phyloP scores from a whole-genome alignment of 176 grass and related monocot species.

The Juncus inflexus region DNA sequence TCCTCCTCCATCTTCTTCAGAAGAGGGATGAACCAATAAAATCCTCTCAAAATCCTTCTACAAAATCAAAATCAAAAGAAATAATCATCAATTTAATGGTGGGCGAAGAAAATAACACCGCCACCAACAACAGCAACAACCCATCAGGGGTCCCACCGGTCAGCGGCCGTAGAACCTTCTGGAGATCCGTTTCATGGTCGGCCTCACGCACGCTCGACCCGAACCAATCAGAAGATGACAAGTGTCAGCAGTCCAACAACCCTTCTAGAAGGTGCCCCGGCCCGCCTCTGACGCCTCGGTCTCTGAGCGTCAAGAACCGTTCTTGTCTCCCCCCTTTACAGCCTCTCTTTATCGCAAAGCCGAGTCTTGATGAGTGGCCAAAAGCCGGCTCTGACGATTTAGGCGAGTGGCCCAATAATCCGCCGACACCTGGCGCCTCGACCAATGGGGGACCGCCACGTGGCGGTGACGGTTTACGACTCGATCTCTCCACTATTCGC shows the following conservation, averaged over 20 bases:
- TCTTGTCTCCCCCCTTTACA: conserved; percentile 75
- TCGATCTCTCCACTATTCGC: conserved; percentile 58
- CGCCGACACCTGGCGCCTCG: conserved; percentile 56
- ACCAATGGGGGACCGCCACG: conserved; percentile 24
- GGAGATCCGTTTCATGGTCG: conserved; percentile 92
- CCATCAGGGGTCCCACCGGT: conserved; percentile 7
- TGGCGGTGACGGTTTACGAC: conserved; percentile 51
- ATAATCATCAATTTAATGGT: conserved; percentile 18
- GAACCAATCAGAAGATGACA: conserved; percentile 18
- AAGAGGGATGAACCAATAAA: conserved; percentile 13
- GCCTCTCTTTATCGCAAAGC: conserved; percentile 74
- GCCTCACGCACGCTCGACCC: conserved; percentile 42
- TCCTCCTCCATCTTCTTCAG: not conserved
- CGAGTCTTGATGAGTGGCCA: conserved; percentile 86
- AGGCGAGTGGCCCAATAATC: conserved; percentile 80
- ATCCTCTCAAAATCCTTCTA: not conserved
- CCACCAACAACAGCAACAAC: not conserved
- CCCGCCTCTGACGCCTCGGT: conserved; percentile 77
- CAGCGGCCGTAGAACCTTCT: conserved; percentile 51
- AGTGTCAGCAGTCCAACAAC: not conserved
- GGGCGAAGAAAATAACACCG: conserved; percentile 24
- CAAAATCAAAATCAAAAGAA: not conserved
- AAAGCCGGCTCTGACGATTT: conserved; percentile 77
- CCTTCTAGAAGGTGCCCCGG: conserved; percentile 31
- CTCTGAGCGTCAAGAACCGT: conserved; percentile 55